A percentile compares a stretch with the other conserved stretches of the same genome.
These are phyloP conservation scores for Aspergillus ibericus DNA, from an alignment of 2,329 filamentous ascomycete species.

Conservation along the genomic window DNA sequence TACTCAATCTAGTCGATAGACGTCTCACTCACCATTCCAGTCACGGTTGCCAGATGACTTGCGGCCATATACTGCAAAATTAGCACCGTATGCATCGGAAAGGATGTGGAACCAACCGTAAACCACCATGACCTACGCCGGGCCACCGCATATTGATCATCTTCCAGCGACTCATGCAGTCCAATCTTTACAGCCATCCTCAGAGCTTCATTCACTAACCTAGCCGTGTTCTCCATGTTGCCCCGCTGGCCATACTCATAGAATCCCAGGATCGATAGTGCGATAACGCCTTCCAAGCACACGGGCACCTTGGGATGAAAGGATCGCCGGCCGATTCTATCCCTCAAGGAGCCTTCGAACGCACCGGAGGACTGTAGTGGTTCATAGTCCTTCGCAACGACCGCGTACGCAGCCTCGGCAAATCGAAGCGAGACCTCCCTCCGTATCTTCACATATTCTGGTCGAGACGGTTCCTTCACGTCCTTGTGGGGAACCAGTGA, in stretches of 20 bases:
- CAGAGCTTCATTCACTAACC: slow-evolving; percentile 30
- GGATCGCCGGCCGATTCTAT: slow-evolving; percentile 8
- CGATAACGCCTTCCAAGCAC: slow-evolving; percentile 27
- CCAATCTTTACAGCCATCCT: slow-evolving; percentile 26
- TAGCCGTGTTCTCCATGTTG: slow-evolving; percentile 30
- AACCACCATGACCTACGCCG: slow-evolving; percentile 32
- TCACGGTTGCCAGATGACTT: slow-evolving; percentile 54
- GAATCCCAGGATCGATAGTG: slow-evolving; percentile 28
- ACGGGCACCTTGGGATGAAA: slow-evolving; percentile 25
- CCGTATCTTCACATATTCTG: slow-evolving; percentile 22
- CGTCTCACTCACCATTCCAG: slow-evolving; percentile 46
- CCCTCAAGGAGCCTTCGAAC: slow-evolving; percentile 10
- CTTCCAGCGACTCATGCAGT: slow-evolving; percentile 24
- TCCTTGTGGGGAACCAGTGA: slow-evolving; percentile 27
- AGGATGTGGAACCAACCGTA: slow-evolving; percentile 19
- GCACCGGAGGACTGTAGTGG: slow-evolving; percentile 14
- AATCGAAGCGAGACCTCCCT: slow-evolving; percentile 26
- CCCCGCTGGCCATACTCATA: slow-evolving; percentile 35
- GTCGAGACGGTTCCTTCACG: slow-evolving; percentile 19
- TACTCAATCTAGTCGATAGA: background rate
- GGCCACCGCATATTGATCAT: slow-evolving; percentile 25
- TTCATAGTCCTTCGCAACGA: slow-evolving; percentile 29
- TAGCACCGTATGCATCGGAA: background rate
- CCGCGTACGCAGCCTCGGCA: slow-evolving; percentile 24
- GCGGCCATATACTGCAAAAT: slow-evolving; percentile 47